Percentiles rank a stretch among this genome's conserved stretches.
phyloP scores from a whole-genome alignment of 345 rosid species.

The Corchorus capsularis region DNA sequence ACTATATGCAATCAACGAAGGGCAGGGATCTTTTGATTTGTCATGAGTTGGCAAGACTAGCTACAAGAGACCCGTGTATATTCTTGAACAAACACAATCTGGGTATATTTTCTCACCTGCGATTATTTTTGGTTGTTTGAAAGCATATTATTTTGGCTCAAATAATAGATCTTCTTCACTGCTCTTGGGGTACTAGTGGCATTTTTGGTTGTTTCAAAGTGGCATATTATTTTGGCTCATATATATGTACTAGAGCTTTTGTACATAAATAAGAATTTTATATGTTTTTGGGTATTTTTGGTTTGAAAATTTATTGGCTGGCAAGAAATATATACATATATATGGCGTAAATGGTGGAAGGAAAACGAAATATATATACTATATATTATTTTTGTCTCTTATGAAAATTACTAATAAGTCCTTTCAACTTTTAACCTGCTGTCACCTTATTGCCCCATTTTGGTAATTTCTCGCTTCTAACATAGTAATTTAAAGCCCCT shows the following conservation, averaged over 20 bases:
- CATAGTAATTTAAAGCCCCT: too few relatives aligned
- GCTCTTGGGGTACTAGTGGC: slow-evolving; percentile 13
- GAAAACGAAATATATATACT: slow-evolving; percentile 33
- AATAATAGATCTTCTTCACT: slow-evolving; percentile 40
- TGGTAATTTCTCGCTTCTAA: too few relatives aligned
- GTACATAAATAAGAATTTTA: slow-evolving; percentile 49
- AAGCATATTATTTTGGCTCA: slow-evolving; percentile 37
- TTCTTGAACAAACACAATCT: slow-evolving; percentile 22
- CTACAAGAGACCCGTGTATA: slow-evolving; percentile 31
- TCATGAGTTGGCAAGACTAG: slow-evolving; percentile 55
- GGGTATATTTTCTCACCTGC: slow-evolving; percentile 26
- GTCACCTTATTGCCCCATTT: too few relatives aligned
- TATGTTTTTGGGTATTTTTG: neutral
- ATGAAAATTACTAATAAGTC: too few relatives aligned
- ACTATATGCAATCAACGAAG: slow-evolving; percentile 90
- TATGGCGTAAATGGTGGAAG: slow-evolving; percentile 28
- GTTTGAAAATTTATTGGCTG: slow-evolving; percentile 21
- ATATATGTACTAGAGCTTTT: slow-evolving; percentile 33
- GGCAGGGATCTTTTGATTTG: slow-evolving; percentile 97
- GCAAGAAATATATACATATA: slow-evolving; percentile 29
- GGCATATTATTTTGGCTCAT: too few relatives aligned
- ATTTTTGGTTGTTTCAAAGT: slow-evolving; percentile 11
- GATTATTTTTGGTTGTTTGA: slow-evolving; percentile 31
- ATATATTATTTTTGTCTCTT: too few relatives aligned
- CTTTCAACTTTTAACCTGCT: too few relatives aligned